phyloP scores from a whole-genome alignment of 2,329 filamentous ascomycete species.

The Fusarium anthophilum region DNA sequence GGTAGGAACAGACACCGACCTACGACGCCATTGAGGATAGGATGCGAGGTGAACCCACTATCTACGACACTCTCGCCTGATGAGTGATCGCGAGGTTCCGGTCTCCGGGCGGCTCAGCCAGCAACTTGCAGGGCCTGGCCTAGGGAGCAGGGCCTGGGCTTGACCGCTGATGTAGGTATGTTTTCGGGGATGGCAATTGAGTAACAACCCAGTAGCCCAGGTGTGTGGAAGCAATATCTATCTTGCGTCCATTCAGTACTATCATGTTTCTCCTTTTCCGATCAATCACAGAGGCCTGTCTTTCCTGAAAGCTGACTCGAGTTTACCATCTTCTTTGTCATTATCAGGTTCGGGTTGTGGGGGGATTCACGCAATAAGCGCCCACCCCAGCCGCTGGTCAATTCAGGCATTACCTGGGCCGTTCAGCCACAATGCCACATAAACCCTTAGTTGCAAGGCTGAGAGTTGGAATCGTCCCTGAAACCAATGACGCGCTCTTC shows the following conservation, averaged over 20 bases:
- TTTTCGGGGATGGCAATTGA: conserved; percentile 1
- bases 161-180: conserved; percentile 9
- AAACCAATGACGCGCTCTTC: conserved; percentile 40
- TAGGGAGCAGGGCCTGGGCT: not conserved
- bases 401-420: not conserved
- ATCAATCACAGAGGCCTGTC: not conserved
- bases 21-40: conserved; percentile 16
- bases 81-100: conserved; percentile 35
- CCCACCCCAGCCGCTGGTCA: not conserved
- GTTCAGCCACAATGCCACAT: not conserved
- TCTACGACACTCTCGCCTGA: conserved; percentile 35
- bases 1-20: conserved; percentile 14
- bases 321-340: conserved; percentile 8
- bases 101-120: conserved; percentile 40
- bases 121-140: conserved; percentile 10
- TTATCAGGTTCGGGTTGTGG: conserved; percentile 31
- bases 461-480: conserved; percentile 16
- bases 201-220: not conserved
- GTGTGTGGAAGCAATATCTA: not conserved
- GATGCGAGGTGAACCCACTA: conserved; percentile 27
- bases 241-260: not conserved
- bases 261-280: not conserved
- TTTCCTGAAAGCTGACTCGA: not conserved
- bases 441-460: conserved; percentile 21
- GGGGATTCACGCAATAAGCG: conserved; percentile 1